phyloP scores from a whole-genome alignment of 2,329 filamentous ascomycete genomes.

The Neofusicoccum parvum region DNA sequence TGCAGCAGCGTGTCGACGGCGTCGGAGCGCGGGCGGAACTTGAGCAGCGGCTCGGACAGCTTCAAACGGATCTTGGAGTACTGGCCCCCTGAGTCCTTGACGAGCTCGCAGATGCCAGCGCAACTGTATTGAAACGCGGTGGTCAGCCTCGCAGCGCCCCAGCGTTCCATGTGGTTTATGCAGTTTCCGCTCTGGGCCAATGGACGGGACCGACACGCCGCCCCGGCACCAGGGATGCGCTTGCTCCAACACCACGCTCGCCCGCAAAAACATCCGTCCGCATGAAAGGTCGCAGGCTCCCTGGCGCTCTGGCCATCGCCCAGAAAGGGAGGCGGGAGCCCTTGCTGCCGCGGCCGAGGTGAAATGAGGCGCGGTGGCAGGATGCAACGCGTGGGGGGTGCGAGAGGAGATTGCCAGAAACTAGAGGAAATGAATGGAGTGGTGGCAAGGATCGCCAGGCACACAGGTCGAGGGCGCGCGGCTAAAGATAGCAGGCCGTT shows the following conservation, averaged over 20 bases:
- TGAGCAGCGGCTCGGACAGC: constrained; percentile 47
- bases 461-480: background rate
- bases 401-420: background rate
- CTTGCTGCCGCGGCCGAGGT: constrained; percentile 1
- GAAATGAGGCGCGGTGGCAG: constrained; percentile 8
- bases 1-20: constrained; percentile 49
- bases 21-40: constrained; percentile 47
- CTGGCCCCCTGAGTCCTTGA: constrained; percentile 40
- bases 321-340: constrained; percentile 9
- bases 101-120: constrained; percentile 49
- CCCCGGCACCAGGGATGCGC: background rate
- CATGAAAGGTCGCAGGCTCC: background rate
- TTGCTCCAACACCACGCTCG: background rate
- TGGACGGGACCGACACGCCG: background rate
- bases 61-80: constrained; percentile 46
- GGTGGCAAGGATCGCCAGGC: constrained; percentile 18
- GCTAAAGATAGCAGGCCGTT: background rate
- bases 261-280: background rate
- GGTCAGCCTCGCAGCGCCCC: constrained; percentile 10
- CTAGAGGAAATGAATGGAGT: constrained; percentile 6
- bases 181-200: background rate
- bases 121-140: constrained; percentile 31
- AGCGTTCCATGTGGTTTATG: constrained; percentile 9
- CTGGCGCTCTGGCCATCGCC: background rate
- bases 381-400: constrained; percentile 7